Base-by-base conservation (phyloP, 1,139 yeast species). In the Hyphopichia wangnamkhiaoensis region DNA sequence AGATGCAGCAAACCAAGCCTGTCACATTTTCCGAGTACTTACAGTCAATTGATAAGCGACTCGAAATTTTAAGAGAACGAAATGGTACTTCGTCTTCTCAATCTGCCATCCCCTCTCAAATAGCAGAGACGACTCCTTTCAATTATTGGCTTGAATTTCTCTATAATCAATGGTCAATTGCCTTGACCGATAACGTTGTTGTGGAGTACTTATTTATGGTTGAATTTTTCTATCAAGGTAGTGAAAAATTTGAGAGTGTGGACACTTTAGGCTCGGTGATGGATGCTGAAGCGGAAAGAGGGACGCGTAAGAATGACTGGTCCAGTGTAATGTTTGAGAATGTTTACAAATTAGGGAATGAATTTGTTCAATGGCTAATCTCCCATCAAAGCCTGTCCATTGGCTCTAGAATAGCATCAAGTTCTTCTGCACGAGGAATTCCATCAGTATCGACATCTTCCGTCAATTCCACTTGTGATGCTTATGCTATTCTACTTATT, bases 41-140 rank as follows among this genome's bases (percentile, higher is more conserved):
- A 31, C 73, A 66, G 47, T 73, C 87, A 2, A 80, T 69, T 15
- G 74, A 83, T 18, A 76, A 75, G 45, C 63, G 95, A 40, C 61
- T 74, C 15, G 73, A 76, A 16, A 68, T 84, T 2, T 59, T 84
- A 18, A 51, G 50, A 4, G 49, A 49, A 9, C 43, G 39, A 3
- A 40, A 43, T 5, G 50, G 43, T 8, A 40, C 43, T 4, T 41
- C 54, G 3, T 76, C 74, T 18, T 81, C 79, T 41, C 74, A 78
- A 33, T 73, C 84, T 1, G 90, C 87, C 0, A 81, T 90, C 63
- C 81, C 89, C 5, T 87, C 94, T 0, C 94, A 86, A 54, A 85
- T 88, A 28, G 96, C 96, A 0, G 96, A 89, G 59, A 77, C 84
- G 9, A 81, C 82, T 29, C 82, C 82, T 3, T 71, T 77, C 48